Evolutionary conservation across 345 rosid species (phyloP), one percentile per base, ranked within the genome.

Genomic region (Passiflora organensis): DNA sequence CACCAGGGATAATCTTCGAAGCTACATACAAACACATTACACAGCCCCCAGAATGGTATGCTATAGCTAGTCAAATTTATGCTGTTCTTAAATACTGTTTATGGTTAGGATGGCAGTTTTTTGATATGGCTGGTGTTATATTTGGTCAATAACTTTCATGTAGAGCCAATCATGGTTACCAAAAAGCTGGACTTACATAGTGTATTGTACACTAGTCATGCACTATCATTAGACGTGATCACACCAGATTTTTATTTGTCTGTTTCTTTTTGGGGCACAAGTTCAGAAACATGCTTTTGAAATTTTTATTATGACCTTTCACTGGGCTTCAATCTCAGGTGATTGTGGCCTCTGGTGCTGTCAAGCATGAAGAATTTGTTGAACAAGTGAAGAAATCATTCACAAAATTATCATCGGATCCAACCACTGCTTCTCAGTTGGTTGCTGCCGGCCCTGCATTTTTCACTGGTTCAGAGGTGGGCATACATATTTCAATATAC

Each of bases 391-490:
- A 85, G 71, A 87, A 81, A 61, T 70, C 83, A 70, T 94, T 94
- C 62, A 83, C 80, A 1, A 89, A 87, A 68, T 65, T 94, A 54
- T 89, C 95, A 48, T 54, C 86, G 43, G 96, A 94, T 72, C 80
- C 97, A 49, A 85, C 85, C 32, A 71, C 97, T 43, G 88, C 97
- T 52, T 36, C 93, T 19, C 99, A 94, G 58, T 76, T 94, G 43
- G 97, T 78, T 62, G 83, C 80, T 24, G 80, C 78, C n/a, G 93
- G 83, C 42, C 95, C 96, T 36, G 84, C 95, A n/a, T 46, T 62
- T 68, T 94, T 89, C 43, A 89, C 99, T 51, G 99, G 99, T 32
- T 94, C 99, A 39, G 99, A 94, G 99, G 97, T 94, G 57, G 51
- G 77, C 38, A 20, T 38, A 59, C 38, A 39, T 58, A 43, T 34